A percentile compares a stretch with the other conserved stretches of the same genome.
Evolutionary conservation across 441 rosid species (phyloP).

Genomic region (Pelargonium myrrhifolium): DNA sequence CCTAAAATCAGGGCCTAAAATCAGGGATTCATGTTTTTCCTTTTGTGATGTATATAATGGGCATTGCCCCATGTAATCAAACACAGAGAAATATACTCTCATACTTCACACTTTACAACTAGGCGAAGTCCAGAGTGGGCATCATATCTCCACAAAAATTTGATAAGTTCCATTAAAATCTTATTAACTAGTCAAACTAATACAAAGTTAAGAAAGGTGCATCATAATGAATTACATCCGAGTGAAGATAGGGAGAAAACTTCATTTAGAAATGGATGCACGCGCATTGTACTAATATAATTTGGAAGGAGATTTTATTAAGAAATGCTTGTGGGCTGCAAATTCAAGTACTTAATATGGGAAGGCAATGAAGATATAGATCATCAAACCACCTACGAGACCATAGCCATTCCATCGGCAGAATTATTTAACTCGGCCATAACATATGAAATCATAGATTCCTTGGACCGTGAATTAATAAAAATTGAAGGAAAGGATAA

Average conservation of each 20-base stretch:
- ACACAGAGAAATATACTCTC: too few relatives aligned
- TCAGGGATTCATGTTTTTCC: too few relatives aligned
- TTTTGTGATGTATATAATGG: too few relatives aligned
- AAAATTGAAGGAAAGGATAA: neutral
- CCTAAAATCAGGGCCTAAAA: too few relatives aligned
- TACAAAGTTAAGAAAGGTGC: neutral
- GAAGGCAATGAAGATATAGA: neutral
- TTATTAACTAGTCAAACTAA: neutral
- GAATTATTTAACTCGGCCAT: neutral
- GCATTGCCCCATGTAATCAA: too few relatives aligned
- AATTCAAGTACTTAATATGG: neutral
- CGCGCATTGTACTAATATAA: neutral
- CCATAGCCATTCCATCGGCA: conserved; percentile 4
- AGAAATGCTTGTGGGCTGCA: neutral
- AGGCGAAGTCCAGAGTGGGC: neutral
- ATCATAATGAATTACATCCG: neutral
- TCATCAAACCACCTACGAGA: neutral
- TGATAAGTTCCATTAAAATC: neutral
- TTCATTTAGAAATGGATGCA: neutral
- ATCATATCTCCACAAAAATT: neutral
- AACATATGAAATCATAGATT: conserved; percentile 2
- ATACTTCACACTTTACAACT: neutral
- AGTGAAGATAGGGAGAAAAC: neutral
- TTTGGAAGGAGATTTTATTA: neutral
- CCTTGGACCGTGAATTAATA: neutral